These are phyloP conservation scores for Myxozyma mucilagina DNA, from an alignment of 805 yeast genomes.

Conservation along the genomic window DNA sequence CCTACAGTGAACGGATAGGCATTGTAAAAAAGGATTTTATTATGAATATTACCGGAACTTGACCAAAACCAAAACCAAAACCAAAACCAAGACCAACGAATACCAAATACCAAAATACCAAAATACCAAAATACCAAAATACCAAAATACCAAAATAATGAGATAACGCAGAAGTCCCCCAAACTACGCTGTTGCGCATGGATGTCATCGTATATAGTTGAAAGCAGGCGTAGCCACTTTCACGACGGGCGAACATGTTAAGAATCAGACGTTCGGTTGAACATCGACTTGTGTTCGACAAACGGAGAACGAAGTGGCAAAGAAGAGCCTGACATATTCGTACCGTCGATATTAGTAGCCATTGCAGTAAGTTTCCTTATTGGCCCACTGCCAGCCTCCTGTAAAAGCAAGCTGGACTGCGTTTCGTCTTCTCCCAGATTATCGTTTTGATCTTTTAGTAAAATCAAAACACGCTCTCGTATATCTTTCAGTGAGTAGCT, in stretches of 20 bases:
- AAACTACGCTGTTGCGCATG: too few relatives aligned
- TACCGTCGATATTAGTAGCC: not conserved
- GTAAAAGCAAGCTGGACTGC: constrained; percentile 1
- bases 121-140: not conserved
- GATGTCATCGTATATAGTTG: too few relatives aligned
- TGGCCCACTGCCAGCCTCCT: constrained; percentile 7
- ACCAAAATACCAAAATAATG: too few relatives aligned
- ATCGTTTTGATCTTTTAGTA: not conserved
- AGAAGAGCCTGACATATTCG: not conserved
- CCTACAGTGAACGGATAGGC: too few relatives aligned
- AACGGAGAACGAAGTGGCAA: constrained; percentile 23
- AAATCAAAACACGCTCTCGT: not conserved
- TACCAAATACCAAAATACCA: too few relatives aligned
- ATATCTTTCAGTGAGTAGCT: too few relatives aligned
- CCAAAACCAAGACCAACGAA: not conserved
- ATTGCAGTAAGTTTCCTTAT: constrained; percentile 13
- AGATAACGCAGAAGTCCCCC: too few relatives aligned
- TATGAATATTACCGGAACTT: too few relatives aligned
- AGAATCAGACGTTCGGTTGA: not conserved
- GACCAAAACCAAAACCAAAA: not conserved
- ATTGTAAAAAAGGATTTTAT: too few relatives aligned
- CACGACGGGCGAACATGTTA: too few relatives aligned
- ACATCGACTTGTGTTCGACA: constrained; percentile 4
- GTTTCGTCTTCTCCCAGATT: not conserved
- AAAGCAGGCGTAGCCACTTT: too few relatives aligned